Evolutionary conservation across 2,329 filamentous ascomycete species (phyloP).

Genomic region (Talaromyces sp.): DNA sequence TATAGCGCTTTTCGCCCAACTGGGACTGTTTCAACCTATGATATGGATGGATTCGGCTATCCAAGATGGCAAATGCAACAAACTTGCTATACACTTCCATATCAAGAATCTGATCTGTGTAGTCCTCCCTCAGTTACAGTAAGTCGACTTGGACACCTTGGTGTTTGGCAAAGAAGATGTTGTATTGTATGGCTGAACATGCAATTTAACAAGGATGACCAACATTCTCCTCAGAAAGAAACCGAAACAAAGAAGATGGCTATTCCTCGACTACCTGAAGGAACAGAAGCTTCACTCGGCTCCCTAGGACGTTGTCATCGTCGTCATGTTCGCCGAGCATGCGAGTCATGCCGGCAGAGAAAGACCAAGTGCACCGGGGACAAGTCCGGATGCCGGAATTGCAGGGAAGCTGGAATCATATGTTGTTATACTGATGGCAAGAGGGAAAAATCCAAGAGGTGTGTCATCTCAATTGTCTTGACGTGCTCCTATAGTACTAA

Average conservation of each 20-base stretch:
- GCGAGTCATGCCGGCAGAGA: slow-evolving; percentile 42
- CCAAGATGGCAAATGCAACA: slow-evolving; percentile 29
- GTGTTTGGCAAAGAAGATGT: background rate
- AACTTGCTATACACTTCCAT: slow-evolving; percentile 28
- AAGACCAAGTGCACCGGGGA: slow-evolving; percentile 46
- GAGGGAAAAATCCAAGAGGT: slow-evolving; percentile 43
- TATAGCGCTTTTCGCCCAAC: background rate
- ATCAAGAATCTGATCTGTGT: slow-evolving; percentile 28
- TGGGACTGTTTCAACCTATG: slow-evolving; percentile 12
- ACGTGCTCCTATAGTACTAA: background rate
- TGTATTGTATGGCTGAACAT: background rate
- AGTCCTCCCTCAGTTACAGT: slow-evolving; percentile 27
- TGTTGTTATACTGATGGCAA: slow-evolving; percentile 46
- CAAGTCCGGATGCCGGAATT: slow-evolving; percentile 41
- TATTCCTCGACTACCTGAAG: slow-evolving; percentile 33
- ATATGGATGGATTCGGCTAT: slow-evolving; percentile 27
- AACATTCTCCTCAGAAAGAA: slow-evolving; percentile 22
- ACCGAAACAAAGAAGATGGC: slow-evolving; percentile 31
- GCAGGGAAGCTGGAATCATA: slow-evolving; percentile 38
- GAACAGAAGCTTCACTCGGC: slow-evolving; percentile 28
- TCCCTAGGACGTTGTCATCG: slow-evolving; percentile 33
- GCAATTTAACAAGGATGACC: slow-evolving; percentile 21
- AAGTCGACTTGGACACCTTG: slow-evolving; percentile 11
- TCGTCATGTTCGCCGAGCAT: slow-evolving; percentile 37
- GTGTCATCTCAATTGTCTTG: background rate